Percentiles rank a stretch among this genome's conserved stretches.
phyloP scores from a whole-genome alignment of 2,329 filamentous ascomycete species.

The Paraphaeosphaeria sporulosa region DNA sequence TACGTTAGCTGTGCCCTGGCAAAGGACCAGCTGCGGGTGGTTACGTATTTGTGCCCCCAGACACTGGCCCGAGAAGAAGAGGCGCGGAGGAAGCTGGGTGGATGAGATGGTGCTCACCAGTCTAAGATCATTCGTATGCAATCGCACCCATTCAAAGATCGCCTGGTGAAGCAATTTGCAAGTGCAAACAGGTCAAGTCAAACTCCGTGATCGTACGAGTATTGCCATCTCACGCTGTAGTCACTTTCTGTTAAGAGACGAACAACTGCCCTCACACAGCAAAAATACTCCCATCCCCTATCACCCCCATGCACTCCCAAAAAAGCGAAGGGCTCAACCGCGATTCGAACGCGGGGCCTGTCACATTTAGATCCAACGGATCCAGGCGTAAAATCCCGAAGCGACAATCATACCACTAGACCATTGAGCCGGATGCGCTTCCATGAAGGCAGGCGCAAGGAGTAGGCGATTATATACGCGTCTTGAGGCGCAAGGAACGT shows the following conservation, averaged over 20 bases:
- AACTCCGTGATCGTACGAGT: too few relatives aligned
- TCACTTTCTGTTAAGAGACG: too few relatives aligned
- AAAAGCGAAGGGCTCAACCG: slow-evolving; percentile 18
- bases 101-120: too few relatives aligned
- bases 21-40: slow-evolving; percentile 16
- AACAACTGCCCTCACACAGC: too few relatives aligned
- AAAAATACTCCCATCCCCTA: background rate
- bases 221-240: too few relatives aligned
- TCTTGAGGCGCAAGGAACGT: too few relatives aligned
- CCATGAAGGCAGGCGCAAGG: background rate
- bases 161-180: too few relatives aligned
- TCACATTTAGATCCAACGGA: slow-evolving; percentile 24
- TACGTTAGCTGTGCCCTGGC: slow-evolving; percentile 20
- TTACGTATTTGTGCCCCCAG: slow-evolving; percentile 18
- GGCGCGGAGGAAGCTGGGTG: background rate
- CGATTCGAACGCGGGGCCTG: slow-evolving; percentile 39
- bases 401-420: slow-evolving; percentile 16
- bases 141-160: too few relatives aligned
- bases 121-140: too few relatives aligned
- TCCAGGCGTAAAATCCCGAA: slow-evolving; percentile 17
- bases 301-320: background rate
- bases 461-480: background rate
- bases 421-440: background rate
- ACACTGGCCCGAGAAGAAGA: slow-evolving; percentile 16
- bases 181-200: too few relatives aligned